phyloP scores from a whole-genome alignment of 2,329 filamentous ascomycete genomes.

The Zymoseptoria ardabiliae region DNA sequence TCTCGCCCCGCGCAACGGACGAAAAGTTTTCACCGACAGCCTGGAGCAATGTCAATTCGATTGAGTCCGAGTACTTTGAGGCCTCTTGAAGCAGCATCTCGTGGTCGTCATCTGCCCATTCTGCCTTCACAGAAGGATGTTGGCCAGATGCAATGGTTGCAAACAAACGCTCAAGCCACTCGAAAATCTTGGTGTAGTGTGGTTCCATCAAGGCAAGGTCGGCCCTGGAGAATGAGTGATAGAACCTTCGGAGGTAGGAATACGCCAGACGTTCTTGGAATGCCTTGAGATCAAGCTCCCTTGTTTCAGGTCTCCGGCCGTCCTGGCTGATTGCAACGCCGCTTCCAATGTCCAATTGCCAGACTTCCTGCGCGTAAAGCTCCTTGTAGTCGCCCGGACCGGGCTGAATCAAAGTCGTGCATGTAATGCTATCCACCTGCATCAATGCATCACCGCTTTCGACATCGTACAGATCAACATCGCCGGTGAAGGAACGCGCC shows the following conservation, averaged over 20 bases:
- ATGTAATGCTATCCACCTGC: conserved; percentile 6
- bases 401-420: conserved; percentile 3
- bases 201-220: conserved; percentile 2
- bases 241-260: conserved; percentile 6
- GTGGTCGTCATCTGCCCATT: conserved; percentile 4
- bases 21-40: conserved; percentile 5
- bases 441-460: conserved; percentile 4
- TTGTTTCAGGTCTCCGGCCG: conserved; percentile 1
- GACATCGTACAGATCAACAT: conserved; percentile 4
- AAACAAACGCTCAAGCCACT: background rate
- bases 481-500: conserved; percentile 2
- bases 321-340: conserved; percentile 3
- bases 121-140: conserved; percentile 2
- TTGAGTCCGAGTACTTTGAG: background rate
- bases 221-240: conserved; percentile 2
- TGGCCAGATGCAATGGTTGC: conserved; percentile 2
- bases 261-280: conserved; percentile 5
- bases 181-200: conserved; percentile 2
- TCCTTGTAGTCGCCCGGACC: conserved; percentile 3
- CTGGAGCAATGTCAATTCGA: background rate
- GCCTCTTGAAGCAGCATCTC: conserved; percentile 1
- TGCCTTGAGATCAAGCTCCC: conserved; percentile 2
- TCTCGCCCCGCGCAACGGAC: conserved; percentile 3
- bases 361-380: conserved; percentile 1
- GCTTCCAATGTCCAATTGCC: conserved; percentile 3